Conservation (phyloP, 2,329 filamentous ascomycete genomes). For the Ustulina deusta region DNA sequence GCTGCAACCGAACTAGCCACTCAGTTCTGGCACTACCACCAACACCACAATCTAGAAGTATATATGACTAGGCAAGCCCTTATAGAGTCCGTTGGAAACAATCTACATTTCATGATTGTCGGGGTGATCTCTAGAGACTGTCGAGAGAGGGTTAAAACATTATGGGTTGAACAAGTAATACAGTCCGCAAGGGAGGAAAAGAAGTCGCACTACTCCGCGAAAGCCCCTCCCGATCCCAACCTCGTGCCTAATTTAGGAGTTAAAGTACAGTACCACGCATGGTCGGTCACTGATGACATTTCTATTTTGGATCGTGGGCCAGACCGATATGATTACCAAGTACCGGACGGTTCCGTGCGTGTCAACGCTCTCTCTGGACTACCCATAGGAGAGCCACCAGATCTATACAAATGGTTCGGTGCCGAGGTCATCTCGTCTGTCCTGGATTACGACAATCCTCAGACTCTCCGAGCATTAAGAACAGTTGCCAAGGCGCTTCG, state of each 20-base stretch:
- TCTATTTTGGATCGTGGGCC: neutral
- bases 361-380: neutral
- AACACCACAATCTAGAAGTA: neutral
- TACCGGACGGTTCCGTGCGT: neutral
- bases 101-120: neutral
- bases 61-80: neutral
- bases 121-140: neutral
- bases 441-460: constrained; percentile 36
- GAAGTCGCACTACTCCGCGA: neutral
- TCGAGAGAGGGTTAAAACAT: neutral
- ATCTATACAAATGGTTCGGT: constrained; percentile 38
- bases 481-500: constrained; percentile 37
- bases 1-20: neutral
- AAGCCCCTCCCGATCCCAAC: neutral
- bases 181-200: neutral
- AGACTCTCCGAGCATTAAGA: constrained; percentile 21
- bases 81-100: neutral
- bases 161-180: constrained; percentile 12
- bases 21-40: constrained; percentile 20
- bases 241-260: neutral
- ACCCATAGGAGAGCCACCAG: neutral
- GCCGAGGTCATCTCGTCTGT: constrained; percentile 41
- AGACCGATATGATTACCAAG: neutral
- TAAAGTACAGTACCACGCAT: neutral
- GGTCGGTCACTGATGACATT: constrained; percentile 18